Conservation (phyloP, 192 early-diverging fungal genomes). For the Backusella morwellensis region DNA sequence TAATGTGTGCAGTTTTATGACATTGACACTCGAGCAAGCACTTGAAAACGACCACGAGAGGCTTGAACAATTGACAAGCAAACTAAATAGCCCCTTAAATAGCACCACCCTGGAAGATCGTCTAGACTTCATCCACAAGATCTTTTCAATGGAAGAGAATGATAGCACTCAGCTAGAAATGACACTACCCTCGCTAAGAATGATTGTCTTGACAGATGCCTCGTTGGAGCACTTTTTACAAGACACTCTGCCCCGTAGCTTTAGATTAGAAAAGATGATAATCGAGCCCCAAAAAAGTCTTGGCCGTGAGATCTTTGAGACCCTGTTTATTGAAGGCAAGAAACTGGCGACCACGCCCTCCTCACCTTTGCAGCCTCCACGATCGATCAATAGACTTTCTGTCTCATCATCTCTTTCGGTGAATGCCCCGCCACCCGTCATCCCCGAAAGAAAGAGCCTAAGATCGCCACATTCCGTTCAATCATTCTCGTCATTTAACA, state of each 20-base stretch:
- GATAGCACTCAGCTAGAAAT: neutral
- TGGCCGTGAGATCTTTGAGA: conserved; percentile 54
- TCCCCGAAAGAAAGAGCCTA: neutral
- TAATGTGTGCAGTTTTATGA: neutral
- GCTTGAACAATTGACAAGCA: neutral
- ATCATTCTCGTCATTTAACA: neutral
- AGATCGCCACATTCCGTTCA: neutral
- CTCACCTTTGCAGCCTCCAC: neutral
- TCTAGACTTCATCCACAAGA: neutral
- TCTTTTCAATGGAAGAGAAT: neutral
- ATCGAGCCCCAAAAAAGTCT: conserved; percentile 48
- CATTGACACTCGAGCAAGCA: neutral
- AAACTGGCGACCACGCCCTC: conserved; percentile 11
- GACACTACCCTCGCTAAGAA: conserved; percentile 39
- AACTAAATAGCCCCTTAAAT: neutral
- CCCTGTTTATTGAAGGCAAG: conserved; percentile 32
- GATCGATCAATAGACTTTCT: neutral
- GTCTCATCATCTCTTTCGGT: neutral
- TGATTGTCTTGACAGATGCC: conserved; percentile 80
- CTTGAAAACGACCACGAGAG: neutral
- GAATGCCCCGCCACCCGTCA: neutral
- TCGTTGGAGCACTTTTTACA: conserved; percentile 83
- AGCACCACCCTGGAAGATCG: neutral
- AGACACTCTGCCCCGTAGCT: conserved; percentile 51
- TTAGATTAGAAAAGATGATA: conserved; percentile 56